phyloP scores from a whole-genome alignment of 169 alveolate species.

The Plasmodium knowlesi region DNA sequence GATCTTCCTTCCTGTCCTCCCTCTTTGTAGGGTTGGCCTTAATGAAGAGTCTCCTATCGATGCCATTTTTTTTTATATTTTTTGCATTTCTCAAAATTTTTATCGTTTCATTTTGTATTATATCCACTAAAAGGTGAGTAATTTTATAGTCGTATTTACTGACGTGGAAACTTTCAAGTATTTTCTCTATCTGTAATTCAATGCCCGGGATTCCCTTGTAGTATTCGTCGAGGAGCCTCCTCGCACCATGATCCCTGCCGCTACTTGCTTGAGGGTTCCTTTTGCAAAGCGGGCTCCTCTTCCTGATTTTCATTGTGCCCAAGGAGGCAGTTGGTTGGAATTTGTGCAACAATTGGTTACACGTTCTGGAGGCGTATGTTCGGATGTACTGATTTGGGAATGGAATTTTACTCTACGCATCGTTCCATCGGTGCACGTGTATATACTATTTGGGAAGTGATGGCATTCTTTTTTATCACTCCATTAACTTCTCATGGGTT shows the following conservation, averaged over 20 bases:
- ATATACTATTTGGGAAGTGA: not conserved
- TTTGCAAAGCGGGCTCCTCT: not conserved
- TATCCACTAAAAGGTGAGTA: constrained; percentile 48
- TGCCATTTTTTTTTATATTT: constrained; percentile 10
- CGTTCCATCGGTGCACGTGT: not conserved
- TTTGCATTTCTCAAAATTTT: constrained; percentile 51
- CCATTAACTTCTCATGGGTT: not conserved
- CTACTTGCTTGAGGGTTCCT: not conserved
- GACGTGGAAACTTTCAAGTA: constrained; percentile 37
- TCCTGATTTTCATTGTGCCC: constrained; percentile 25
- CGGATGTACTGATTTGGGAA: not conserved
- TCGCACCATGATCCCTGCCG: not conserved
- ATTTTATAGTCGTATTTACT: constrained; percentile 73
- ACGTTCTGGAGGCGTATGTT: not conserved
- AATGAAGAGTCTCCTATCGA: not conserved
- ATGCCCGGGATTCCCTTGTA: constrained; percentile 45
- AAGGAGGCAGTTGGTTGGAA: not conserved
- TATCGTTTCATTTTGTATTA: constrained; percentile 72
- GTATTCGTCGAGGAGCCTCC: not conserved
- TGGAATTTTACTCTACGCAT: not conserved
- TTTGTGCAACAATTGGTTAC: not conserved
- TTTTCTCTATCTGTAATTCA: constrained; percentile 63
- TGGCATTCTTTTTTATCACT: not conserved
- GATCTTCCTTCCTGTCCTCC: not conserved
- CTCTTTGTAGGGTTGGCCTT: not conserved